phyloP scores from a whole-genome alignment of 768 basidiomycete species.

The Arthromyces matolae region DNA sequence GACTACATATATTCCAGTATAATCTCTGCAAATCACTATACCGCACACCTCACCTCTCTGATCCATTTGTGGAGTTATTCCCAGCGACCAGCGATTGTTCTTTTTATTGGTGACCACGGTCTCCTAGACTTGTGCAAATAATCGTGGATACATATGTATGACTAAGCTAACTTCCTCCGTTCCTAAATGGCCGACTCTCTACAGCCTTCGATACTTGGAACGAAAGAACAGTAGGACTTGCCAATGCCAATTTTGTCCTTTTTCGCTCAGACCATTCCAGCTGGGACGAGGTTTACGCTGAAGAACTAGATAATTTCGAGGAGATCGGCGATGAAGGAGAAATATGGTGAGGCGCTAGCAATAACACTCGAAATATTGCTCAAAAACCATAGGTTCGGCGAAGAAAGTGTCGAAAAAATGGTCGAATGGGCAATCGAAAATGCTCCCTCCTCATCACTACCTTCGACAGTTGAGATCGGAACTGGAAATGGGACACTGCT shows the following conservation, averaged over 20 bases:
- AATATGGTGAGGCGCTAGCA: slow-evolving; percentile 55
- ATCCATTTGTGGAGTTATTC: too few relatives aligned
- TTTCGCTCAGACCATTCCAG: slow-evolving; percentile 31
- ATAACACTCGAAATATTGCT: background rate
- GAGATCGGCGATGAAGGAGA: slow-evolving; percentile 85
- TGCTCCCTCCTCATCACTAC: slow-evolving; percentile 42
- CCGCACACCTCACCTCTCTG: too few relatives aligned
- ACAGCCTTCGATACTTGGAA: slow-evolving; percentile 71
- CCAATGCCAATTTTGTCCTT: background rate
- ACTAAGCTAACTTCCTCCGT: slow-evolving; percentile 28
- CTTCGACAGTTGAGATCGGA: slow-evolving; percentile 72
- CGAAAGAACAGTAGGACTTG: slow-evolving; percentile 65
- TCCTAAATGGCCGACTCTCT: slow-evolving; percentile 28
- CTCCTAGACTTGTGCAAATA: too few relatives aligned
- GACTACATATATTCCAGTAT: too few relatives aligned
- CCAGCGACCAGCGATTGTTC: too few relatives aligned
- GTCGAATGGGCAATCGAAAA: slow-evolving; percentile 64
- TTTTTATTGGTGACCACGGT: too few relatives aligned
- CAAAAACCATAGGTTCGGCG: slow-evolving; percentile 64
- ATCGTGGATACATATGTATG: slow-evolving; percentile 14
- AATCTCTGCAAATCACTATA: too few relatives aligned
- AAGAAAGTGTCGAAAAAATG: slow-evolving; percentile 75
- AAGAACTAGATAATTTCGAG: slow-evolving; percentile 67
- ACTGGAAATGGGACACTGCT: slow-evolving; percentile 77
- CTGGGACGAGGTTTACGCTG: slow-evolving; percentile 75